A percentile compares a stretch with the other conserved stretches of the same genome.
Conservation (phyloP, 83 land plant species). For the Picea mariana region DNA sequence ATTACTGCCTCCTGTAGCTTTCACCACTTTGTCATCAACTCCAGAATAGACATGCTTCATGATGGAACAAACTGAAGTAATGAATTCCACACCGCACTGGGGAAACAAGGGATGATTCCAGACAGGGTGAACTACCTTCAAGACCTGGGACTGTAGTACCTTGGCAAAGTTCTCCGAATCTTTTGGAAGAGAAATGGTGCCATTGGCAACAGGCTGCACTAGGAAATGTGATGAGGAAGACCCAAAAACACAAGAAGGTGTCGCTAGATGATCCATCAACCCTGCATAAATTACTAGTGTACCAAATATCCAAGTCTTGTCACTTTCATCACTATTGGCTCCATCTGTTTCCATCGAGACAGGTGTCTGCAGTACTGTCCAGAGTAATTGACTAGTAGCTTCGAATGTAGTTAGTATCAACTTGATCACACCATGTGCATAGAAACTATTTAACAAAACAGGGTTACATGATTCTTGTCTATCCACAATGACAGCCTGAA, state of each 20-base stretch:
- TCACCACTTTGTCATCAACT: conserved; percentile 40
- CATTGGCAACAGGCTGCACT: conserved; percentile 75
- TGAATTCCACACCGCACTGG: conserved; percentile 76
- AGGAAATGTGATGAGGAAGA: conserved; percentile 81
- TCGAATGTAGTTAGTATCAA: too few species aligned
- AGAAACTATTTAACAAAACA: too few species aligned
- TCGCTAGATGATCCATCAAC: conserved; percentile 89
- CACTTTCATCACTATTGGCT: too few species aligned
- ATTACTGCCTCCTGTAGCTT: conserved; percentile 27
- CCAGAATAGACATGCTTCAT: conserved; percentile 46
- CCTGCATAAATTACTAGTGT: conserved; percentile 79
- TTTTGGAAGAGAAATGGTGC: conserved; percentile 59
- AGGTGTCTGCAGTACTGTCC: too few species aligned
- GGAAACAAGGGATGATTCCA: conserved; percentile 90
- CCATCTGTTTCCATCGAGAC: too few species aligned
- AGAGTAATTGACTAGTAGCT: too few species aligned
- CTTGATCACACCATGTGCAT: too few species aligned
- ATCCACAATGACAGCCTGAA: too few species aligned
- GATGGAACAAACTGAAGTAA: conserved; percentile 72
- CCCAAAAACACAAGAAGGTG: conserved; percentile 76
- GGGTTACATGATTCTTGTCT: too few species aligned
- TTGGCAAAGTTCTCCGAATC: conserved; percentile 91
- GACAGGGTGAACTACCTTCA: conserved; percentile 87
- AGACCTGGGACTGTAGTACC: conserved; percentile 83
- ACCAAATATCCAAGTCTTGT: conserved; percentile 24